Evolutionary conservation across 2,329 filamentous ascomycete species (phyloP), one percentile per base, ranked within the genome.

Genomic region (Exophiala mesophila): DNA sequence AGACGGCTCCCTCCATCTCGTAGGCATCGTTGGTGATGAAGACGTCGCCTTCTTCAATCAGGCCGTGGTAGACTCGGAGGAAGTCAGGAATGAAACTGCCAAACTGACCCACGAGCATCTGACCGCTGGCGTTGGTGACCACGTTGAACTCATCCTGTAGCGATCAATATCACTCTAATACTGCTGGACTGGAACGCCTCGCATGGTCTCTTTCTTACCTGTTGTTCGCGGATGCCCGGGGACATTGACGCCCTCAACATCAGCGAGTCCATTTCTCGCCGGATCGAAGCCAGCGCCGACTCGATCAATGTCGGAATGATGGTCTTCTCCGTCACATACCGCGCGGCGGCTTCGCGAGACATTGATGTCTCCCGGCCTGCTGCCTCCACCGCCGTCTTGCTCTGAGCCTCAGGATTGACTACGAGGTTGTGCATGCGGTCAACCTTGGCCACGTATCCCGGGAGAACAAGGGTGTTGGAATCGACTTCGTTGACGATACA

Each of bases 121-220:
- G 64, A 3, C 71, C 71, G 1, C 62, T 55, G 1, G 60, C 59
- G 30, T 71, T 69, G 3, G 71, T 73, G n/a, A 73, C n/a, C n/a
- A n/a, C 70, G 21, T 74, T 74, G 57, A 73, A 74, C 45, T 73
- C 70, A 19, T 74, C 71, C 46, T 73, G 70, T 36, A 73, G 70
- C 37, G 73, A 70, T 13, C 71, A 62, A 30, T 73, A n/a, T n/a
- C n/a, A n/a, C n/a, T n/a, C n/a, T n/a, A n/a, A n/a, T n/a, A 73
- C n/a, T n/a, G n/a, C n/a, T n/a, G n/a, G n/a, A n/a, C n/a, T n/a
- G n/a, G n/a, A n/a, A n/a, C n/a, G n/a, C n/a, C n/a, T n/a, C n/a
- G n/a, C n/a, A n/a, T n/a, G n/a, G n/a, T n/a, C n/a, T n/a, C n/a
- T n/a, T n/a, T n/a, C n/a, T n/a, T n/a, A n/a, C n/a, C n/a, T n/a